Conservation (phyloP, 208 protist genomes). For the Leishmania gerbilli region DNA sequence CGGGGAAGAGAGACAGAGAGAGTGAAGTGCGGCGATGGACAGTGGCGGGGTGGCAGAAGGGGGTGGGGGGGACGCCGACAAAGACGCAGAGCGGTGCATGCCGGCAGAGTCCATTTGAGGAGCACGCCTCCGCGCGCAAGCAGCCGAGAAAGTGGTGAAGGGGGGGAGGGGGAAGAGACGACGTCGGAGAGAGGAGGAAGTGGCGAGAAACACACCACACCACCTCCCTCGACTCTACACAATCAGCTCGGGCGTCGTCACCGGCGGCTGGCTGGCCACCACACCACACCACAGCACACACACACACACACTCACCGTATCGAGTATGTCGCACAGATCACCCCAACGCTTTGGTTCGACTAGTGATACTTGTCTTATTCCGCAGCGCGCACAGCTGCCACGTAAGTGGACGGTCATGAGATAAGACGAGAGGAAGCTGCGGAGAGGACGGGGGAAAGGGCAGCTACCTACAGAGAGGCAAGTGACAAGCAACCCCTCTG, state of each 20-base stretch:
- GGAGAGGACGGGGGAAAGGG: background rate
- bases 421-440: background rate
- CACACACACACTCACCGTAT: no score
- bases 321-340: no score
- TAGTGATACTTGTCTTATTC: no score
- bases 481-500: background rate
- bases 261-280: no score
- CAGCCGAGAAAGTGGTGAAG: background rate
- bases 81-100: no score
- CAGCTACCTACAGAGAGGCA: background rate
- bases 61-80: background rate
- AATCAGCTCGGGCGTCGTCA: no score
- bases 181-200: background rate
- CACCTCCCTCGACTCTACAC: background rate
- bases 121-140: background rate
- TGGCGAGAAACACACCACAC: slow-evolving; percentile 1
- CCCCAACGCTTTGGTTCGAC: no score
- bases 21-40: background rate
- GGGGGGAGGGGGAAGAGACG: background rate
- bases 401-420: background rate
- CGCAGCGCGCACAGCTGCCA: no score
- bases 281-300: no score
- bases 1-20: background rate
- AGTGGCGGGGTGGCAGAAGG: no score
- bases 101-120: background rate